phyloP scores from a whole-genome alignment of 768 basidiomycete species.

The Leccinum aurantiacum region DNA sequence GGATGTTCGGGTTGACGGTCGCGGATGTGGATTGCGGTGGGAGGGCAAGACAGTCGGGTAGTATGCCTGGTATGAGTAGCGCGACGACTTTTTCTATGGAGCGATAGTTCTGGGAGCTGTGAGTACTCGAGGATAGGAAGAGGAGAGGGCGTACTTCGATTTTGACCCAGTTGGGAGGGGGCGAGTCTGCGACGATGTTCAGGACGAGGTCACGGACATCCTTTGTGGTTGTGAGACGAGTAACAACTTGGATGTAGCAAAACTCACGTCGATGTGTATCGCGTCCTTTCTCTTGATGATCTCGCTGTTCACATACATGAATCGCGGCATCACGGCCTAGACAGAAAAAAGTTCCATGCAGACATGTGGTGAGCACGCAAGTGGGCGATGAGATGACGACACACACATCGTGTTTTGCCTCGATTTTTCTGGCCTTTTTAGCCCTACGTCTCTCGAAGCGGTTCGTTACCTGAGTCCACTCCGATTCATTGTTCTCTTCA shows the following conservation, averaged over 20 bases:
- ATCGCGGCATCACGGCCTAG: constrained; percentile 50
- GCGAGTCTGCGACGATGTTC: constrained; percentile 77
- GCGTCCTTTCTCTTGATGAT: constrained; percentile 72
- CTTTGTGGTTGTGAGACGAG: constrained; percentile 38
- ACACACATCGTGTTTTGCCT: constrained; percentile 63
- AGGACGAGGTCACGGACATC: constrained; percentile 86
- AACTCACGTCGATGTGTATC: constrained; percentile 76
- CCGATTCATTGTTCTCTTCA: constrained; percentile 30
- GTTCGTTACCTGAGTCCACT: constrained; percentile 46
- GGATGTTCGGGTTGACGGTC: constrained; percentile 55
- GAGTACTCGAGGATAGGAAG: neutral
- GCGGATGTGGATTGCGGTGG: constrained; percentile 71
- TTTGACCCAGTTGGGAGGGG: constrained; percentile 84
- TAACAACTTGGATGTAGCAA: neutral
- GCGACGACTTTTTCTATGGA: constrained; percentile 77
- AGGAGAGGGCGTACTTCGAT: constrained; percentile 58
- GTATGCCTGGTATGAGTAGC: constrained; percentile 85
- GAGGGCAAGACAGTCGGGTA: constrained; percentile 68
- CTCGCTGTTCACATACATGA: constrained; percentile 79
- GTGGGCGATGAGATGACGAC: neutral
- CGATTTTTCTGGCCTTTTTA: constrained; percentile 63
- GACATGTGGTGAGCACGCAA: neutral
- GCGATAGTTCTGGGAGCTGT: constrained; percentile 57
- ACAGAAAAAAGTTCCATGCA: neutral
- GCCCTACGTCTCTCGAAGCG: constrained; percentile 71